Percentiles rank a stretch among this genome's conserved stretches.
Evolutionary conservation across 1,284 basidiomycete genomes (phyloP).

Genomic region (Coniferiporia weirii): DNA sequence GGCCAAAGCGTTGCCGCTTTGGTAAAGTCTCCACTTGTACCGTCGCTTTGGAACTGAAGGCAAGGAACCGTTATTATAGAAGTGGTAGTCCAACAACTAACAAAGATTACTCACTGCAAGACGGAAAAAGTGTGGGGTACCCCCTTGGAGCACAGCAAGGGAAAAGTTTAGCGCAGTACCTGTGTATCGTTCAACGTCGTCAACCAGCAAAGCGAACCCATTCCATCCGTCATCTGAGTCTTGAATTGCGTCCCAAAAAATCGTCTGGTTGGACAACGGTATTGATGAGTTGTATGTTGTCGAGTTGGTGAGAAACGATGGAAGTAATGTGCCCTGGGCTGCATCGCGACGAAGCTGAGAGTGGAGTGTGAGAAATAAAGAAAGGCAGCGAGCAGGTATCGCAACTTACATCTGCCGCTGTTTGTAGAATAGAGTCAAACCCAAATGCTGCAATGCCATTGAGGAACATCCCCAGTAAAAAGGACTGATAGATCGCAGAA

Average conservation of each 20-base stretch:
- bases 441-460: constrained; percentile 76
- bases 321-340: constrained; percentile 60
- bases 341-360: constrained; percentile 69
- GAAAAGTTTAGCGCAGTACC: constrained; percentile 65
- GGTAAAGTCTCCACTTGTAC: constrained; percentile 72
- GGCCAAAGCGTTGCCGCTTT: constrained; percentile 71
- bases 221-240: constrained; percentile 53
- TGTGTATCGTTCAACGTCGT: constrained; percentile 77
- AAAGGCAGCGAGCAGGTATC: constrained; percentile 2
- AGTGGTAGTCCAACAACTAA: neutral
- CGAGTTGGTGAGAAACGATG: constrained; percentile 70
- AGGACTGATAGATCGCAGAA: constrained; percentile 75
- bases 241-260: constrained; percentile 59
- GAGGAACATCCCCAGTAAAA: constrained; percentile 78
- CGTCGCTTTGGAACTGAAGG: constrained; percentile 48
- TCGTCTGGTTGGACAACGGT: constrained; percentile 49
- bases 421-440: constrained; percentile 78
- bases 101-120: constrained; percentile 59
- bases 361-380: constrained; percentile 6
- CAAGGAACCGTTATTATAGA: neutral
- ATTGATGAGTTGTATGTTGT: constrained; percentile 55
- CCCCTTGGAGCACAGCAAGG: constrained; percentile 53
- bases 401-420: constrained; percentile 56
- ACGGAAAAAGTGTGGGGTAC: constrained; percentile 78
- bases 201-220: constrained; percentile 74